Conservation (phyloP, 441 rosid genomes). For the Pelargonium australe region DNA sequence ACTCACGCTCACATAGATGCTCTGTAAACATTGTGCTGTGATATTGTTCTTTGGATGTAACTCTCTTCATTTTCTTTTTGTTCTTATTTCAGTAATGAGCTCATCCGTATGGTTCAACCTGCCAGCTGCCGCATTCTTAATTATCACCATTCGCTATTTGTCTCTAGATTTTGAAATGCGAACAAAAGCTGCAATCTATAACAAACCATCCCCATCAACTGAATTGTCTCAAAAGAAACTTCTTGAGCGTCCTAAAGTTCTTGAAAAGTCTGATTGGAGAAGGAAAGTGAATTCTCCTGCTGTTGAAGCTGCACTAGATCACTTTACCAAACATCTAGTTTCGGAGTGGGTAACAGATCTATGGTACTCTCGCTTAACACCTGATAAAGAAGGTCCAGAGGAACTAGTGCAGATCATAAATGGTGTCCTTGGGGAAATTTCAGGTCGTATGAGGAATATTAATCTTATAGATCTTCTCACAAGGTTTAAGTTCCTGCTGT, state of each 20-base stretch:
- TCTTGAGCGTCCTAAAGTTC: constrained; percentile 37
- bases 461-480: constrained; percentile 87
- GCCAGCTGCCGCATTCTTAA: constrained; percentile 86
- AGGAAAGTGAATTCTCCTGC: constrained; percentile 85
- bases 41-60: constrained; percentile 18
- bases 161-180: constrained; percentile 77
- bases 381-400: constrained; percentile 88
- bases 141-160: constrained; percentile 76
- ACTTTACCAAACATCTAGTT: constrained; percentile 68
- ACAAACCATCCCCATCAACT: constrained; percentile 39
- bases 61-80: constrained; percentile 13
- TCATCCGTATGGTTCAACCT: constrained; percentile 94
- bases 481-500: constrained; percentile 41
- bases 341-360: constrained; percentile 94
- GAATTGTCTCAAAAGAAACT: constrained; percentile 34
- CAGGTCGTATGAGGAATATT: constrained; percentile 68
- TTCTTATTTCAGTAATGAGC: constrained; percentile 72
- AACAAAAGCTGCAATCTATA: constrained; percentile 66
- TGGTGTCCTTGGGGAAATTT: constrained; percentile 74
- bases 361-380: constrained; percentile 88
- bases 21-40: constrained; percentile 13
- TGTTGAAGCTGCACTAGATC: constrained; percentile 87
- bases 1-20: too few species aligned
- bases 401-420: constrained; percentile 69
- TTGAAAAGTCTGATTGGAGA: constrained; percentile 66